Conservation (phyloP, 345 rosid genomes). For the Aurinia saxatilis region DNA sequence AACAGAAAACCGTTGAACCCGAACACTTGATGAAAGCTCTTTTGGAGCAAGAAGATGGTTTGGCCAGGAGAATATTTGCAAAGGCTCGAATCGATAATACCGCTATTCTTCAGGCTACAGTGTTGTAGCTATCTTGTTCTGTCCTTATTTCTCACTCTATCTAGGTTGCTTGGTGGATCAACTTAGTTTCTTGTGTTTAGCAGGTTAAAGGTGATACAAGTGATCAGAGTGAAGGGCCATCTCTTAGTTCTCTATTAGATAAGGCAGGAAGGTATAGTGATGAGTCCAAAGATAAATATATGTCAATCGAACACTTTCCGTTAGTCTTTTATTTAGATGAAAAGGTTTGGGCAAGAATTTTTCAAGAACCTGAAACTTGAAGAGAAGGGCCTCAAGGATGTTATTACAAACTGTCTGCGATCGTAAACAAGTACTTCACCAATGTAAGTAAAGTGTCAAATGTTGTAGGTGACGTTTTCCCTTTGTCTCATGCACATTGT, state of each 20-base stretch:
- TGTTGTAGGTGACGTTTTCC: too few species aligned
- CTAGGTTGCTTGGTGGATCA: neutral
- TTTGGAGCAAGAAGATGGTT: slow-evolving; percentile 82
- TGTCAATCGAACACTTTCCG: slow-evolving; percentile 72
- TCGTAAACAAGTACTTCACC: slow-evolving; percentile 86
- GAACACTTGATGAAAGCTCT: slow-evolving; percentile 95
- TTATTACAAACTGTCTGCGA: slow-evolving; percentile 65
- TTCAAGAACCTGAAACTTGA: slow-evolving; percentile 47
- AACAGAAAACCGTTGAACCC: slow-evolving; percentile 70
- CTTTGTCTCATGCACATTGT: too few species aligned
- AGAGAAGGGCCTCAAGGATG: slow-evolving; percentile 60
- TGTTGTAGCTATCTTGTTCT: neutral
- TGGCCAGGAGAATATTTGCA: slow-evolving; percentile 71
- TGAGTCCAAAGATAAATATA: slow-evolving; percentile 71
- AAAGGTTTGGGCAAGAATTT: slow-evolving; percentile 65
- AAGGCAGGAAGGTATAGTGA: slow-evolving; percentile 54
- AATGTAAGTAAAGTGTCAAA: slow-evolving; percentile 35
- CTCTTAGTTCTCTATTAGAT: slow-evolving; percentile 48
- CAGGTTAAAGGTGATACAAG: slow-evolving; percentile 68
- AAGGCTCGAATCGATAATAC: slow-evolving; percentile 72
- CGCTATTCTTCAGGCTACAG: slow-evolving; percentile 60
- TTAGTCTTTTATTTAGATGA: slow-evolving; percentile 61
- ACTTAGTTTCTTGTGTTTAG: neutral
- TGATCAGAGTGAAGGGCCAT: slow-evolving; percentile 55
- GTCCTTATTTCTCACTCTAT: neutral